Evolutionary conservation across 805 yeast genomes (phyloP).

Genomic region (Saccharomycopsis sp.): DNA sequence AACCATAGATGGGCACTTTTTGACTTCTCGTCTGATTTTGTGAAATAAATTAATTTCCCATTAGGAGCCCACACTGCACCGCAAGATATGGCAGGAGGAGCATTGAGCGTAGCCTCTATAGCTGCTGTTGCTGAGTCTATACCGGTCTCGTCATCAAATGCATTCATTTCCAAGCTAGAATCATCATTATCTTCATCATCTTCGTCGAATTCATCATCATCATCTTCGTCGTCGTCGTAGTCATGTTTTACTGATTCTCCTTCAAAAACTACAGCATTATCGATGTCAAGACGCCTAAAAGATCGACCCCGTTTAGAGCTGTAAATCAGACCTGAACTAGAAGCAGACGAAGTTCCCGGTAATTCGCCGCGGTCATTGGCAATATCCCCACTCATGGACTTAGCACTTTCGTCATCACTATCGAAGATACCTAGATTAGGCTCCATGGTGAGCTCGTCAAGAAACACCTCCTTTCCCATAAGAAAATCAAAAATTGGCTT

Average conservation of each 20-base stretch:
- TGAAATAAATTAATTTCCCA: slow-evolving; percentile 19
- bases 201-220: slow-evolving; percentile 8
- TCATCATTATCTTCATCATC: slow-evolving; percentile 15
- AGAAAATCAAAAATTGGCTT: slow-evolving; percentile 49
- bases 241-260: neutral
- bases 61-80: slow-evolving; percentile 22
- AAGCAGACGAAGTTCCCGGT: neutral
- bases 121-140: neutral
- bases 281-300: neutral
- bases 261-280: neutral
- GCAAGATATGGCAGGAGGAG: slow-evolving; percentile 15
- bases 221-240: neutral
- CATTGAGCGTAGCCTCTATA: slow-evolving; percentile 4
- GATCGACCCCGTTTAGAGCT: neutral
- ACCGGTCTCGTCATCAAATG: slow-evolving; percentile 28
- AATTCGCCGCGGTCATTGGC: slow-evolving; percentile 7
- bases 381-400: slow-evolving; percentile 23
- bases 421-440: slow-evolving; percentile 34
- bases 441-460: slow-evolving; percentile 27
- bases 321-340: slow-evolving; percentile 8
- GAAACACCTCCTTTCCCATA: slow-evolving; percentile 69
- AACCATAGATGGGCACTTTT: neutral
- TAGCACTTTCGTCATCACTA: slow-evolving; percentile 26
- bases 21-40: slow-evolving; percentile 7
- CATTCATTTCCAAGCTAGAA: slow-evolving; percentile 19